Evolutionary conservation across 148 eudicot genomes (phyloP), one percentile per base, ranked within the genome.

Genomic region (Rhododendron kiyosumense): DNA sequence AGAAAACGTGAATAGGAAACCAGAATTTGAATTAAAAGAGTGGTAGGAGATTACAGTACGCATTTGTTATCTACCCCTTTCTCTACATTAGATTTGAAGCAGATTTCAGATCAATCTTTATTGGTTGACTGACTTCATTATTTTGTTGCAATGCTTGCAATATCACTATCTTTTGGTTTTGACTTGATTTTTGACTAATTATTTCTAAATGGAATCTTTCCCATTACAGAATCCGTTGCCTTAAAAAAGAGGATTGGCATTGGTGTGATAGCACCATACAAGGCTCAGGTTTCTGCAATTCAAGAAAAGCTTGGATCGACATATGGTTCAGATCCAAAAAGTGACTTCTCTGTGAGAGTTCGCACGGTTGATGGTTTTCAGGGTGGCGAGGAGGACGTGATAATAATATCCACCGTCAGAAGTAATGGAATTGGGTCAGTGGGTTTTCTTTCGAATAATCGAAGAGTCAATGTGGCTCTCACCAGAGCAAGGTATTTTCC

Each of bases 381-480:
- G 75, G 75, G 75, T 30, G 75, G 75, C 12, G 75, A 69, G 75
- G 75, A 69, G 75, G 75, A 69, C 18, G 75, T 69, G 36, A 69
- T 69, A 69, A 69, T 69, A 69, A 69, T 69, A 69, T 69, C 75
- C 17, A 69, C 75, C 1, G 75, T 69, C 75, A 69, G 75, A 28
- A 69, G 75, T 69, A 69, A 69, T 26, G 75, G 75, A 26, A 69
- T 28, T 69, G 75, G 75, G 36, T 28, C 75, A 28, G 75, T 69
- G 75, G 75, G 75, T 28, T 69, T 69, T 28, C 75, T 69, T 69
- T 69, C 36, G 7, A 69, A 69, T 69, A 69, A 3, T 69, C 34
- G 75, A 69, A 69, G 75, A 69, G 75, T 28, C 75, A 69, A 69
- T 69, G 75, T 69, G 75, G 75, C 75, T 69, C 75, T 69, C 75